Percentiles rank a stretch among this genome's conserved stretches.
These are phyloP conservation scores for Saccharomycopsis sp. DNA, from an alignment of 805 yeast species.

Conservation along the genomic window DNA sequence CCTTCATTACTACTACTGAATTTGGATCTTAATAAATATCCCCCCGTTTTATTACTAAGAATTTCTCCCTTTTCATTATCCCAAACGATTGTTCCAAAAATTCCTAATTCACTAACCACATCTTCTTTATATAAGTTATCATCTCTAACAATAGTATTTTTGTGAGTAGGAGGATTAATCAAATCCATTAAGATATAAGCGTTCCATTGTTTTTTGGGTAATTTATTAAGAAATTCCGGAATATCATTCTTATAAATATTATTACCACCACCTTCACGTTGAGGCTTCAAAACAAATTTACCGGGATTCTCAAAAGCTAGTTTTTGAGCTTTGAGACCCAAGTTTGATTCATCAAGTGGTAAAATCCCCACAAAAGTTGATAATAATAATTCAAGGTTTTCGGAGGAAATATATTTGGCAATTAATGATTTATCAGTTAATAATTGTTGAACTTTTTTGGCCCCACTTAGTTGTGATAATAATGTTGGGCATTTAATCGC, in stretches of 20 bases:
- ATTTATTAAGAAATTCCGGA: slow-evolving; percentile 51
- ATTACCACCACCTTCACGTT: slow-evolving; percentile 98
- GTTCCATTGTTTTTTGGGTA: slow-evolving; percentile 69
- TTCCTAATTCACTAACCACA: slow-evolving; percentile 82
- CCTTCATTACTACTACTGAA: slow-evolving; percentile 87
- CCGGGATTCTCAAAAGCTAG: slow-evolving; percentile 61
- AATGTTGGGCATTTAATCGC: slow-evolving; percentile 92
- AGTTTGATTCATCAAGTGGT: slow-evolving; percentile 66
- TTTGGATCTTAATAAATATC: slow-evolving; percentile 84
- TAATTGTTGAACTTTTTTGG: slow-evolving; percentile 88
- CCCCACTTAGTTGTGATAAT: slow-evolving; percentile 82
- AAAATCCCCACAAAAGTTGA: slow-evolving; percentile 75
- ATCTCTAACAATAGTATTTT: slow-evolving; percentile 63
- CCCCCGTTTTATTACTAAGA: slow-evolving; percentile 57
- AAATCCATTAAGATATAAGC: slow-evolving; percentile 92
- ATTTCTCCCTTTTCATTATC: slow-evolving; percentile 51
- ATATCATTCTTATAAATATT: slow-evolving; percentile 83
- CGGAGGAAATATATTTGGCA: slow-evolving; percentile 33
- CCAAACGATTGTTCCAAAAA: slow-evolving; percentile 77
- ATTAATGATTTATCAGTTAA: slow-evolving; percentile 49
- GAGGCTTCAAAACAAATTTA: slow-evolving; percentile 84
- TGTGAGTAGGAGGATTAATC: slow-evolving; percentile 62
- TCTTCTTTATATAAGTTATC: slow-evolving; percentile 56
- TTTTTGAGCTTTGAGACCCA: slow-evolving; percentile 52
- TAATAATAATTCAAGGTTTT: slow-evolving; percentile 28